phyloP scores from a whole-genome alignment of 192 early-diverging fungal genomes.

The Irineochytrium annulatum region DNA sequence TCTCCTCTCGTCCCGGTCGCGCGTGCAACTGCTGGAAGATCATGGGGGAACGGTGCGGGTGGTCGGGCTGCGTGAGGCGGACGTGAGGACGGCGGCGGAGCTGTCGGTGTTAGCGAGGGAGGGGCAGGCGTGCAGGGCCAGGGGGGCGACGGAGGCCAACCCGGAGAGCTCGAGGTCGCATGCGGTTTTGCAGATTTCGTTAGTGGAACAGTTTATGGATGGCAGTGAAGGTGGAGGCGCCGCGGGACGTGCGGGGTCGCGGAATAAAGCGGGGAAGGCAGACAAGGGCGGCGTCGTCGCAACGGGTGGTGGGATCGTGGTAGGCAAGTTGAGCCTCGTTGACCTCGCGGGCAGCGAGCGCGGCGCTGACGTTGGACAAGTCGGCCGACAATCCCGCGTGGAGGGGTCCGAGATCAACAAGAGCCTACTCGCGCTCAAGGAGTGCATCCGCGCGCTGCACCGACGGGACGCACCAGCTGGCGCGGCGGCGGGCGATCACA shows the following conservation, averaged over 20 bases:
- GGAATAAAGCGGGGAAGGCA: neutral
- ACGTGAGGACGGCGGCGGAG: slow-evolving; percentile 55
- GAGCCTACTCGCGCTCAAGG: neutral
- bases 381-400: slow-evolving; percentile 55
- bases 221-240: neutral
- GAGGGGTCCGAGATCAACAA: slow-evolving; percentile 78
- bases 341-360: slow-evolving; percentile 72
- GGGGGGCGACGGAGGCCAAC: slow-evolving; percentile 73
- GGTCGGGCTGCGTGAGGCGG: slow-evolving; percentile 53
- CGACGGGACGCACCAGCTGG: slow-evolving; percentile 52
- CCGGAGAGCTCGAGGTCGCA: slow-evolving; percentile 66
- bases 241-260: neutral
- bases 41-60: slow-evolving; percentile 59
- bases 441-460: slow-evolving; percentile 43
- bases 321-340: slow-evolving; percentile 57
- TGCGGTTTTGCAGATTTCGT: slow-evolving; percentile 66
- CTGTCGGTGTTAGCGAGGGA: slow-evolving; percentile 34
- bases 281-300: neutral
- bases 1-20: slow-evolving; percentile 30
- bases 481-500: slow-evolving; percentile 35
- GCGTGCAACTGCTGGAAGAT: slow-evolving; percentile 74
- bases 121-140: slow-evolving; percentile 69
- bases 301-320: neutral
- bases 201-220: neutral
- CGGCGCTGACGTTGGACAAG: slow-evolving; percentile 49